Base-by-base conservation (phyloP, 306 rosid species). In the Astragalus membranaceus region DNA sequence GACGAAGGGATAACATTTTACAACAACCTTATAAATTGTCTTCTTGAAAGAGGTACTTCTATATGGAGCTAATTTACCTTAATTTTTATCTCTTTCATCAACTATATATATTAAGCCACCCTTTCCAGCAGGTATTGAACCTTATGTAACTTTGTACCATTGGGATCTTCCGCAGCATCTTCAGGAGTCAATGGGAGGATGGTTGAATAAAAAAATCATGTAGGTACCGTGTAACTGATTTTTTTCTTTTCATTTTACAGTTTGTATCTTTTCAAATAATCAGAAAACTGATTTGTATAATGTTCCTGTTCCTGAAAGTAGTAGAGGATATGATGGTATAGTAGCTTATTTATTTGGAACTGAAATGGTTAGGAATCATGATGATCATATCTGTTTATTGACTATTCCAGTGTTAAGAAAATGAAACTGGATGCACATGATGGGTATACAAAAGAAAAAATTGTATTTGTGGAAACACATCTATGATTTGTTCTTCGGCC, bases 161-260 rank as follows among this genome's bases (percentile, higher is more conserved):
- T 92, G 97, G 97, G 97, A 92, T 80, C 93, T 92, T 73, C 97
- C 97, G 1, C 81, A 80, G 86, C 86, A 89, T 85, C 97, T 92
- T 72, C 83, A 92, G 0, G 89, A 92, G 80, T 81, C 87, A 57
- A 82, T 85, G 81, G 91, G 81, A 55, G 97, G 97, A 61, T 92
- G 97, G 97, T 59, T 87, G 65, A 84, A 89, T 72, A 84, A 84
- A 75, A 67, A 85, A 70, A 82, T 92, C 63, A 81, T 84, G 97
- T 92, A 76, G 76, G 96, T 78, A 36, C 29, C 39, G 35, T 53
- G 23, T 61, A 51, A 55, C 43, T 70, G 70, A 16, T 56, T 57
- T 32, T 29, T 74, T 48, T 39, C 2, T 70, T 74, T 51, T 52
- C 59, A 1, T 37, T 46, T 48, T 29, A 26, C 10, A 7, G 11